Conservation (phyloP, 768 basidiomycete genomes). For the Agaricus blazei region DNA sequence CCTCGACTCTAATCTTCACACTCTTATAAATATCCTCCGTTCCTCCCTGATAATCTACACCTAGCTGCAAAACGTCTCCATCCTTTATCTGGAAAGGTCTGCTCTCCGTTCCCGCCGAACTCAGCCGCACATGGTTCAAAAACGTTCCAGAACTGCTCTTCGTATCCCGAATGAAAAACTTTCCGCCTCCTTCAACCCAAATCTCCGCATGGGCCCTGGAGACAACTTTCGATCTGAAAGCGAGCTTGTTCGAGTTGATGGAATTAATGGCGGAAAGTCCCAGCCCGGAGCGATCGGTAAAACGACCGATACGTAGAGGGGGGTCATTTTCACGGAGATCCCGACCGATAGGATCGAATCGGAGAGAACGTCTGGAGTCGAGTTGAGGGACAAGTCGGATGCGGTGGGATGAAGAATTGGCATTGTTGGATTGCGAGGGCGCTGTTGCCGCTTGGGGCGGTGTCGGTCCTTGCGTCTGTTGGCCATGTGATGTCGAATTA, state of each 20-base stretch:
- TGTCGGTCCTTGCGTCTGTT: conserved; percentile 1
- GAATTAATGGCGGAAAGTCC: conserved; percentile 64
- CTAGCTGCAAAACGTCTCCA: conserved; percentile 91
- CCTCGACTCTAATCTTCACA: conserved; percentile 91
- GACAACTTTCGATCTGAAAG: conserved; percentile 95
- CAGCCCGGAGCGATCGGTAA: conserved; percentile 80
- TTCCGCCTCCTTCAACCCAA: conserved; percentile 64
- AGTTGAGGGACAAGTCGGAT: conserved; percentile 95
- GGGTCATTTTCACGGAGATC: conserved; percentile 70
- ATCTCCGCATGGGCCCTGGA: conserved; percentile 93
- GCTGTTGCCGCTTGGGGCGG: neutral
- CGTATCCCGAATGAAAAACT: conserved; percentile 88
- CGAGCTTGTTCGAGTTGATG: conserved; percentile 75
- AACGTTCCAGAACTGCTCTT: conserved; percentile 89
- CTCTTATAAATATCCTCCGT: conserved; percentile 96
- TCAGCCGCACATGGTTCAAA: conserved; percentile 89
- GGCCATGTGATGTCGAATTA: too few species aligned
- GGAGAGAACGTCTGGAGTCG: conserved; percentile 81
- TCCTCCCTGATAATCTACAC: conserved; percentile 97
- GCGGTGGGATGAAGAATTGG: conserved; percentile 39
- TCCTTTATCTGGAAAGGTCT: conserved; percentile 78
- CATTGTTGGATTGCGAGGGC: neutral
- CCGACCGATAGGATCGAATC: conserved; percentile 88
- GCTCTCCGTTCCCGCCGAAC: conserved; percentile 77
- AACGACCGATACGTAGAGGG: conserved; percentile 84